A percentile compares a stretch with the other conserved stretches of the same genome.
Conservation (phyloP, 345 rosid genomes). For the Punica granatum region DNA sequence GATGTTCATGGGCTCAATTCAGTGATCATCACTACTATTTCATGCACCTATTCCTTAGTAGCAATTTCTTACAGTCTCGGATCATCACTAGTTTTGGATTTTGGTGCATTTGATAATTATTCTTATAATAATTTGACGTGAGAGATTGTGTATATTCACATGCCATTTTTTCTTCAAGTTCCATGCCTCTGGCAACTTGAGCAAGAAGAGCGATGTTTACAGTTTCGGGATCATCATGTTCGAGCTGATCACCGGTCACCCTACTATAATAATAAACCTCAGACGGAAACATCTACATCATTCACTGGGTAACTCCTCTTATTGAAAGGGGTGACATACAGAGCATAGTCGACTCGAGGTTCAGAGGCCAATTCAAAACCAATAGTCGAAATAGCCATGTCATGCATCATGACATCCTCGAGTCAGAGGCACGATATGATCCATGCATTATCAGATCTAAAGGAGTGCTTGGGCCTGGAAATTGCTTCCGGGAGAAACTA, state of each 20-base stretch:
- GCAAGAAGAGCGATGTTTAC: slow-evolving; percentile 25
- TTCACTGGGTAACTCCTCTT: slow-evolving; percentile 14
- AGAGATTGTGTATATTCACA: not conserved
- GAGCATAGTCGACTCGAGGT: slow-evolving; percentile 21
- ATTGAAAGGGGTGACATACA: slow-evolving; percentile 24
- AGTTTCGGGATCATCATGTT: slow-evolving; percentile 27
- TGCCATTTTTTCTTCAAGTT: slow-evolving; percentile 9
- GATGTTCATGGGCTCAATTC: too few relatives aligned
- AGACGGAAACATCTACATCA: slow-evolving; percentile 10
- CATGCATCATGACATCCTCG: slow-evolving; percentile 12
- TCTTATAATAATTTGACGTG: too few relatives aligned
- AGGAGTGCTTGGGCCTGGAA: slow-evolving; percentile 19
- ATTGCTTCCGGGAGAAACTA: slow-evolving; percentile 1
- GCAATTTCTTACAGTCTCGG: not conserved
- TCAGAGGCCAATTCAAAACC: slow-evolving; percentile 12
- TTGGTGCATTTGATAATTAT: too few relatives aligned
- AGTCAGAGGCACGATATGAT: slow-evolving; percentile 22
- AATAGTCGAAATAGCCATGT: slow-evolving; percentile 22
- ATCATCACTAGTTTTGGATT: too few relatives aligned
- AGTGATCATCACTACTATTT: not conserved
- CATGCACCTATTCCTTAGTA: not conserved
- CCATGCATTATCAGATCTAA: slow-evolving; percentile 13
- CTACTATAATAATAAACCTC: slow-evolving; percentile 15
- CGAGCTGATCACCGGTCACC: slow-evolving; percentile 26
- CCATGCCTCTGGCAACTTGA: slow-evolving; percentile 14